Percentiles rank a stretch among this genome's conserved stretches.
Conservation (phyloP, 192 early-diverging fungal species). For the Radiomyces spectabilis region DNA sequence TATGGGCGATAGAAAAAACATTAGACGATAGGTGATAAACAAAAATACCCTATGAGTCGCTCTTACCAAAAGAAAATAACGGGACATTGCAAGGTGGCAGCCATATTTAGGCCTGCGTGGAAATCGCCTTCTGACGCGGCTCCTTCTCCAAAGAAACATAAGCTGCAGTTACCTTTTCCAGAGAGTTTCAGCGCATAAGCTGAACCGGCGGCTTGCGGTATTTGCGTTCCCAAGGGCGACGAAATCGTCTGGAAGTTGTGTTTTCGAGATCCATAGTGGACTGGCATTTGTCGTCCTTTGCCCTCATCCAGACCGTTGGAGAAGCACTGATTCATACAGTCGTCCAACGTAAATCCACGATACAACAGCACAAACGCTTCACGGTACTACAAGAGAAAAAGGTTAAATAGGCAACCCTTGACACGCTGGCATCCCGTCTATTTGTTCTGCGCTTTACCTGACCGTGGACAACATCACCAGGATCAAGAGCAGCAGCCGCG, state of each 20-base stretch:
- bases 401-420: too few relatives aligned
- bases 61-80: slow-evolving; percentile 89
- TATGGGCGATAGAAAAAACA: neutral
- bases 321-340: slow-evolving; percentile 98
- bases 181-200: slow-evolving; percentile 89
- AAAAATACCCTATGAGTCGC: too few relatives aligned
- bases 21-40: too few relatives aligned
- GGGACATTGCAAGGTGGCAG: slow-evolving; percentile 83
- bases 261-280: slow-evolving; percentile 87
- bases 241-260: slow-evolving; percentile 96
- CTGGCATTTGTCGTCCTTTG: slow-evolving; percentile 98
- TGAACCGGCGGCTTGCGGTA: slow-evolving; percentile 93
- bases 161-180: slow-evolving; percentile 69
- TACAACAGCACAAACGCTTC: slow-evolving; percentile 92
- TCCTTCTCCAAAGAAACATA: slow-evolving; percentile 98
- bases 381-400: slow-evolving; percentile 91
- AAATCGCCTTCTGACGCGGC: slow-evolving; percentile 97
- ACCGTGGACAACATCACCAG: slow-evolving; percentile 87
- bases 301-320: slow-evolving; percentile 85
- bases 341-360: slow-evolving; percentile 88
- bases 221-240: slow-evolving; percentile 91
- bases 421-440: too few relatives aligned
- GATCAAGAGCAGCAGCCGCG: slow-evolving; percentile 77
- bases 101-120: slow-evolving; percentile 97
- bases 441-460: slow-evolving; percentile 37